phyloP scores from a whole-genome alignment of 2,329 filamentous ascomycete species.

The Fonsecaea erecta region DNA sequence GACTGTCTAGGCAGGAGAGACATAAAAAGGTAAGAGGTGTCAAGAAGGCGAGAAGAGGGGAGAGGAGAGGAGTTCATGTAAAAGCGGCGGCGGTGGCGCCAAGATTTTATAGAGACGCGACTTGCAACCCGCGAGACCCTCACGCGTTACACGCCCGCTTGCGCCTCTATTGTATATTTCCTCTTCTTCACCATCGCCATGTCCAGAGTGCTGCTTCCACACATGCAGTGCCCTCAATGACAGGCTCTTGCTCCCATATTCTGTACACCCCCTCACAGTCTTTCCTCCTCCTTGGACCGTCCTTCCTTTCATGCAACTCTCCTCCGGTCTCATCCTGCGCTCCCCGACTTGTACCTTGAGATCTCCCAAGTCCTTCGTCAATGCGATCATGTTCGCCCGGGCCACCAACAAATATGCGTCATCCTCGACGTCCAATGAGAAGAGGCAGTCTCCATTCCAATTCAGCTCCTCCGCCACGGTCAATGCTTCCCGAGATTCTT shows the following conservation, averaged over 20 bases:
- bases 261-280: background rate
- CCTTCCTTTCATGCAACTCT: conserved; percentile 27
- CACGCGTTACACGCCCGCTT: background rate
- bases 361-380: conserved; percentile 32
- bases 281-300: background rate
- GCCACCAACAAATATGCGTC: conserved; percentile 31
- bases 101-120: background rate
- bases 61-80: background rate
- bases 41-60: no score
- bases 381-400: conserved; percentile 33
- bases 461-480: conserved; percentile 26
- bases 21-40: no score
- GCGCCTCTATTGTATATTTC: background rate
- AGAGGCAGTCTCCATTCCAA: conserved; percentile 29
- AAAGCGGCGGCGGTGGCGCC: background rate
- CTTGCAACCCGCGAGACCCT: background rate
- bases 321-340: conserved; percentile 19
- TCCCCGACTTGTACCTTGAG: conserved; percentile 29
- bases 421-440: conserved; percentile 26
- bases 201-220: background rate
- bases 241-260: background rate
- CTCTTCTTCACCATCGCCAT: background rate
- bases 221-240: background rate
- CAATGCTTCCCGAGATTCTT: conserved; percentile 18
- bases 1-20: no score